Evolutionary conservation across 129 eudicot genomes (phyloP).

Genomic region (Pseudognaphalium luteoalbum): DNA sequence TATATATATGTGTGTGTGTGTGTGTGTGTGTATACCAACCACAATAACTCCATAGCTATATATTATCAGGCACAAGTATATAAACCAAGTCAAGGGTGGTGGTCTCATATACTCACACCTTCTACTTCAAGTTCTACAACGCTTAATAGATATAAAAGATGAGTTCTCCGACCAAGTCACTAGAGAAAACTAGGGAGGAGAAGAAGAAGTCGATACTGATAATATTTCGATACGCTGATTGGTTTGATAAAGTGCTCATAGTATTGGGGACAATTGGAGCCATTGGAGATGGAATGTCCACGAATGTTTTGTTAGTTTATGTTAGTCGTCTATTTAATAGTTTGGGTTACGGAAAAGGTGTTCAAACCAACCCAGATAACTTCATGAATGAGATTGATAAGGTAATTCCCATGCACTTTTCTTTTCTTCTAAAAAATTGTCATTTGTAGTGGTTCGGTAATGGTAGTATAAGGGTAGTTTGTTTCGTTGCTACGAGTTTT

Average conservation of each 20-base stretch:
- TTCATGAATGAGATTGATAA: conserved; percentile 77
- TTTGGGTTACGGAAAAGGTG: conserved; percentile 70
- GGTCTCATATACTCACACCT: too few species aligned
- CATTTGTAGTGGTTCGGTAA: too few species aligned
- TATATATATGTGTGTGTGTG: too few species aligned
- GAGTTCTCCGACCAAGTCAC: conserved; percentile 29
- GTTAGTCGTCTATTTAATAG: conserved; percentile 73
- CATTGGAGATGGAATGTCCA: conserved; percentile 92
- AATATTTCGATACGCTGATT: conserved; percentile 67
- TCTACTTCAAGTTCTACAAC: too few species aligned
- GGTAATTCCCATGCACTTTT: conserved; percentile 32
- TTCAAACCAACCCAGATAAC: conserved; percentile 34
- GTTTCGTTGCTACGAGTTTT: too few species aligned
- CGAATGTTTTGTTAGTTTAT: conserved; percentile 62
- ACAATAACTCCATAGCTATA: too few species aligned
- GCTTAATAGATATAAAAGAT: neutral
- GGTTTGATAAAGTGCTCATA: conserved; percentile 64
- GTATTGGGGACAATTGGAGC: conserved; percentile 86
- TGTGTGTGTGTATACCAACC: too few species aligned
- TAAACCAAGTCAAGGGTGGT: too few species aligned
- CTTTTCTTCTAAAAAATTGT: too few species aligned
- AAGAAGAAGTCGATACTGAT: conserved; percentile 37
- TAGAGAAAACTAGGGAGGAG: conserved; percentile 25
- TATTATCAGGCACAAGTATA: too few species aligned
- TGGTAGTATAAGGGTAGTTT: too few species aligned